A percentile compares a stretch with the other conserved stretches of the same genome.
phyloP scores from a whole-genome alignment of 2,329 filamentous ascomycete genomes.

The Penicillium sp. region DNA sequence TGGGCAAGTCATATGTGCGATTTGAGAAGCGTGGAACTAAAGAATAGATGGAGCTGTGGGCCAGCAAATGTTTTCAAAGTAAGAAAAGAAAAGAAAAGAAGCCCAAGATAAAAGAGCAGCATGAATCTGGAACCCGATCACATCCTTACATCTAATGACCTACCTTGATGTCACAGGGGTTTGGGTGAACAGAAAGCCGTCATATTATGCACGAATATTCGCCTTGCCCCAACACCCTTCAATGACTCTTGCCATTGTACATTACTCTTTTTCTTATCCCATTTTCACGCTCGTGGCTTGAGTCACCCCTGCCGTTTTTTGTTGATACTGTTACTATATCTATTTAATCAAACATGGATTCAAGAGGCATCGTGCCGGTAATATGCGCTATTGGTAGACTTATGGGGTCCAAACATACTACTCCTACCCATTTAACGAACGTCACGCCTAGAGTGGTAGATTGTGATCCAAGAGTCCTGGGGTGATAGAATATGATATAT shows the following conservation, averaged over 20 bases:
- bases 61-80: slow-evolving; percentile 1
- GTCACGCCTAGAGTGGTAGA: neutral
- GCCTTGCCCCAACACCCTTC: slow-evolving; percentile 2
- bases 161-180: slow-evolving; percentile 5
- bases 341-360: slow-evolving; percentile 13
- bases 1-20: slow-evolving; percentile 69
- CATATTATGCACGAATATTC: neutral
- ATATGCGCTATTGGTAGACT: neutral
- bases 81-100: neutral
- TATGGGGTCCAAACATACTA: neutral
- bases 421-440: neutral
- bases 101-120: neutral
- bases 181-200: neutral
- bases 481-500: slow-evolving; percentile 3
- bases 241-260: slow-evolving; percentile 20
- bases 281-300: slow-evolving; percentile 1
- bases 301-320: neutral
- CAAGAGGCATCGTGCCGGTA: neutral
- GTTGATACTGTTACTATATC: slow-evolving; percentile 20
- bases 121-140: neutral
- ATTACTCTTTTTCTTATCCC: slow-evolving; percentile 14
- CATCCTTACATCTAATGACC: slow-evolving; percentile 17
- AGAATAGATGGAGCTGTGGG: slow-evolving; percentile 18
- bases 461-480: neutral
- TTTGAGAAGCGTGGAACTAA: slow-evolving; percentile 62